Evolutionary conservation across 192 early-diverging fungal species (phyloP).

Genomic region (Backusella luteola): DNA sequence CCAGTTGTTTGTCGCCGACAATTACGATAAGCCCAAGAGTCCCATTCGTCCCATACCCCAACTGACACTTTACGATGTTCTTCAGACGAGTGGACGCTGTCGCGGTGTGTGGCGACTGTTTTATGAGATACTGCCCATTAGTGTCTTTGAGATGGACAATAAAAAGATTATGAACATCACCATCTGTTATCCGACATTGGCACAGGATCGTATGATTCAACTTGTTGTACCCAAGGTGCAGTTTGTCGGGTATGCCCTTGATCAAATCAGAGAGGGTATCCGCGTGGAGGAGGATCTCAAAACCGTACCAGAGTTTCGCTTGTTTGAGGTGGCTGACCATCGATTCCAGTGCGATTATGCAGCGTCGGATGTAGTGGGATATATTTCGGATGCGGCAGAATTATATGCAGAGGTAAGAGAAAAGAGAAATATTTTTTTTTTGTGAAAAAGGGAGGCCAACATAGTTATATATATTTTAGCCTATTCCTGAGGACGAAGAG

Average conservation of each 20-base stretch:
- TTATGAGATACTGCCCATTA: slow-evolving; percentile 84
- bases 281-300: slow-evolving; percentile 23
- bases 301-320: slow-evolving; percentile 40
- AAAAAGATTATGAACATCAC: slow-evolving; percentile 71
- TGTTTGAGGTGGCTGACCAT: slow-evolving; percentile 54
- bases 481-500: slow-evolving; percentile 48
- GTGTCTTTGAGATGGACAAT: slow-evolving; percentile 79
- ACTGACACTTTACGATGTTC: background rate
- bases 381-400: slow-evolving; percentile 12
- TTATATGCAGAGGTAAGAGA: slow-evolving; percentile 55
- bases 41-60: background rate
- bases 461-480: background rate
- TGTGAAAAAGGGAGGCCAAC: too few species aligned
- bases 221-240: slow-evolving; percentile 63
- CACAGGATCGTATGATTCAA: slow-evolving; percentile 60
- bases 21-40: background rate
- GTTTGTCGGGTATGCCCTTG: background rate
- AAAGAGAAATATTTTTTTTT: background rate
- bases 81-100: too few species aligned
- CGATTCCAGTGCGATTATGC: slow-evolving; percentile 46
- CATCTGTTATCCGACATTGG: slow-evolving; percentile 60
- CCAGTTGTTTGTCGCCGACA: slow-evolving; percentile 23
- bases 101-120: slow-evolving; percentile 37
- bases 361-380: slow-evolving; percentile 45
- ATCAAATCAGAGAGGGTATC: slow-evolving; percentile 31